Evolutionary conservation across 75 land plant genomes (phyloP).

Genomic region (Pseudotsuga menziesii): DNA sequence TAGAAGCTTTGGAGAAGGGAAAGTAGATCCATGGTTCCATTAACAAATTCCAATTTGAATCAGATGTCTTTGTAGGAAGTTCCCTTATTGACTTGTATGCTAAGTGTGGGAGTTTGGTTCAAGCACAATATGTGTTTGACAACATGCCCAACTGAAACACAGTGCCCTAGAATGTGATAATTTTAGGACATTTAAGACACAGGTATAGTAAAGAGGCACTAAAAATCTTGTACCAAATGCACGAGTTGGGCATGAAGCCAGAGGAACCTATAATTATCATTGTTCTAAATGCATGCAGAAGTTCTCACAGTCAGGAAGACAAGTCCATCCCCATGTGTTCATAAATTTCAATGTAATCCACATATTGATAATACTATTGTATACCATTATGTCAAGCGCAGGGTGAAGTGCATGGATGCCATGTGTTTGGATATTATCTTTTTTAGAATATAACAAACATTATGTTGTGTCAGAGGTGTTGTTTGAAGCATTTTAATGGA

Average conservation of each 20-base stretch:
- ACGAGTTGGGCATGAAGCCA: conserved; percentile 5
- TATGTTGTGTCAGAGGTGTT: no score
- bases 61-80: conserved; percentile 24
- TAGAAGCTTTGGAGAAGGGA: background rate
- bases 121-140: conserved; percentile 3
- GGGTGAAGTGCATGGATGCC: no score
- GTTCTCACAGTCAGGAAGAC: background rate
- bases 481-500: no score
- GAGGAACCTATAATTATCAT: background rate
- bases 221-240: conserved; percentile 5
- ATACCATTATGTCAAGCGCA: background rate
- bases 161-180: conserved; percentile 3
- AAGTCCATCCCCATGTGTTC: background rate
- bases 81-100: conserved; percentile 57
- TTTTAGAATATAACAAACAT: no score
- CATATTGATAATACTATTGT: background rate
- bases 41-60: background rate
- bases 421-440: background rate
- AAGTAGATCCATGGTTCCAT: conserved; percentile 8
- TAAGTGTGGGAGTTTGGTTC: conserved; percentile 25
- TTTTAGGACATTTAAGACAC: background rate
- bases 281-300: conserved; percentile 1
- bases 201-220: conserved; percentile 3
- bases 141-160: background rate
- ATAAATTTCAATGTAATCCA: background rate